Evolutionary conservation across 2,329 filamentous ascomycete genomes (phyloP), one percentile per base, ranked within the genome.

Genomic region (Aspergillus ochraceus): DNA sequence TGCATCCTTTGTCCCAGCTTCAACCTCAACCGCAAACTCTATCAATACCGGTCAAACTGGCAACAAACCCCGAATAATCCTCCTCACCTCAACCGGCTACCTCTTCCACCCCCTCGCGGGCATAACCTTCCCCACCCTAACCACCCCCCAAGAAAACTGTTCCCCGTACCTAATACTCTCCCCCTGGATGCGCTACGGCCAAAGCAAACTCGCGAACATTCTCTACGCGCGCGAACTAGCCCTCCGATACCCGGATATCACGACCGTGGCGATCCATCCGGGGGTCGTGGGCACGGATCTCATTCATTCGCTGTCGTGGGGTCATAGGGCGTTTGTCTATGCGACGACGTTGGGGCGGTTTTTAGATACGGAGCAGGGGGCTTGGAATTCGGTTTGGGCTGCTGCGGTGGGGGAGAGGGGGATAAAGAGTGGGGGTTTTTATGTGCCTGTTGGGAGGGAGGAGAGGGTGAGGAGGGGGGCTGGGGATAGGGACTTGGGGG

Each of bases 151-250:
- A 74, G 4, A 60, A 62, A 0, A 63, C 70, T 9, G 6, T 9
- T 29, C 2, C 8, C 22, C 22, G 5, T 24, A 24, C 22, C 26
- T 29, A 29, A 29, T 29, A 6, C 22, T 73, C 4, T 12, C 72
- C 26, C 71, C 74, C 1, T 77, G 74, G 69, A 46, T 58, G 29
- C 62, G 69, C 63, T 83, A 83, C 59, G 77, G 72, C 2, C 77
- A 78, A 22, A 77, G 73, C 47, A 83, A 83, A 63, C 72, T 79
- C 2, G 80, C 80, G 1, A 81, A 79, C 58, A 75, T 82, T n/a
- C 66, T 82, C 5, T 78, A 77, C 29, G 76, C 78, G 0, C 68
- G 71, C 0, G 77, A 81, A 59, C 61, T 83, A 1, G 75, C 75
- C 2, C 70, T 74, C 1, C 73, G 75, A 0, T 71, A 78, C 45